Evolutionary conservation across 768 basidiomycete genomes (phyloP), one percentile per base, ranked within the genome.

Genomic region (Cubamyces lactineus): DNA sequence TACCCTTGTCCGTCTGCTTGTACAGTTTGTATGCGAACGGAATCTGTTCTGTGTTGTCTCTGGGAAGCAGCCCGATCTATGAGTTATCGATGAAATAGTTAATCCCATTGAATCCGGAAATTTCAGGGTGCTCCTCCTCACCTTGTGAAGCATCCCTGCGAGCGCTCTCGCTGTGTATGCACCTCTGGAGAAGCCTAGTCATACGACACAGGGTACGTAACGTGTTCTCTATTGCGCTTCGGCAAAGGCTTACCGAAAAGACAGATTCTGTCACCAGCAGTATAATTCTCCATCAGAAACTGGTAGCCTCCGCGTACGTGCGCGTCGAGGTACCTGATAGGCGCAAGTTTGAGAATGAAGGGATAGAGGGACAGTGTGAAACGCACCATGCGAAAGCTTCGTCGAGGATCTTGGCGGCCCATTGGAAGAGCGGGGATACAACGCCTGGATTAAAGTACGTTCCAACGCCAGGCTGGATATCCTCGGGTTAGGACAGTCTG

Each of bases 211-310:
- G 2, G 53, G 40, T 39, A 23, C 15, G 66, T 76, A 61, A 24
- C 21, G 5, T 11, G 24, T 70, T 7, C 30, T 2, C 17, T 5
- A 21, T 16, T 21, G 46, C 12, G 45, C 21, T 30, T 39, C 9
- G 7, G 34, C 5, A 9, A 39, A 41, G 40, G 67, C 76, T 24
- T 57, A 86, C 88, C 89, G 59, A 91, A 91, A 21, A 92, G 72
- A 68, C 86, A 91, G 34, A 92, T 83, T 71, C 81, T 89, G 70
- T 91, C 90, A 0, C 91, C 92, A 0, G 74, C 67, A n/a, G 76
- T 78, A 70, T 88, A 91, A 67, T 88, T 92, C 63, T 88, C 80
- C 91, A 93, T 92, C 54, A 93, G 74, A 72, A 87, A 93, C 63
- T 75, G 77, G 73, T 93, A 94, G 0, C 92, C 92, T 9, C 82